These are phyloP conservation scores for Thraustochytrium sp. DNA, from an alignment of 352 stramenopile species.

Conservation along the genomic window DNA sequence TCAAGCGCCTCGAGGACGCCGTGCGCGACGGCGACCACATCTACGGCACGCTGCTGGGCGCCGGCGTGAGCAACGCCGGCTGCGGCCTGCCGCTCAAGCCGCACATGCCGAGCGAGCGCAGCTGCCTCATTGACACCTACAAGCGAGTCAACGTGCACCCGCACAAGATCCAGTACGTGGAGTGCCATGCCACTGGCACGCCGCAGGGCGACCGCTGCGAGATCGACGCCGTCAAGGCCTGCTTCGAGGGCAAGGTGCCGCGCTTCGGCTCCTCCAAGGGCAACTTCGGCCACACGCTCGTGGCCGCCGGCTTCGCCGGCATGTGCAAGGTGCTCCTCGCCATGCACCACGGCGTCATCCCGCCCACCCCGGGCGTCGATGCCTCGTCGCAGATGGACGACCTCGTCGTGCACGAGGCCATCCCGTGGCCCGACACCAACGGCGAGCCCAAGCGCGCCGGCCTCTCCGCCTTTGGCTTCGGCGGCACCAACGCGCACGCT, in stretches of 20 bases:
- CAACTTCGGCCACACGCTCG: slow-evolving; percentile 35
- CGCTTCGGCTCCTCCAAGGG: slow-evolving; percentile 17
- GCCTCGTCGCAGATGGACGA: background rate
- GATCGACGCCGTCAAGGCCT: slow-evolving; percentile 21
- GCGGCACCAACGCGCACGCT: slow-evolving; percentile 55
- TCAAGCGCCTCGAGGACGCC: slow-evolving; percentile 32
- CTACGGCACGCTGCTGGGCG: slow-evolving; percentile 4
- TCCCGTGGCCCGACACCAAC: slow-evolving; percentile 21
- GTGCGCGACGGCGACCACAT: slow-evolving; percentile 19
- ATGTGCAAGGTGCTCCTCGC: slow-evolving; percentile 31
- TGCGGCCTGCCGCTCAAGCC: slow-evolving; percentile 19
- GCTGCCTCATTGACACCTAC: slow-evolving; percentile 32
- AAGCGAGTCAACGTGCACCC: background rate
- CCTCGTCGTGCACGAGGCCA: background rate
- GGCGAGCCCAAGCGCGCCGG: slow-evolving; percentile 40
- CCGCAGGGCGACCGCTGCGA: slow-evolving; percentile 12
- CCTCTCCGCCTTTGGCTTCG: slow-evolving; percentile 57
- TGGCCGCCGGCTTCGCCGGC: slow-evolving; percentile 16
- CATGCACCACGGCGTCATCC: slow-evolving; percentile 24
- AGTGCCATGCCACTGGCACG: slow-evolving; percentile 31
- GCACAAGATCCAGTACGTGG: slow-evolving; percentile 31
- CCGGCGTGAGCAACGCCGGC: slow-evolving; percentile 12
- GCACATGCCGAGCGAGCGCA: background rate
- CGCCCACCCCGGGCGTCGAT: slow-evolving; percentile 17
- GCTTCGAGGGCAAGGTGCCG: slow-evolving; percentile 31